phyloP scores from a whole-genome alignment of 1,139 yeast species.

The Citeromyces hawaiiensis region DNA sequence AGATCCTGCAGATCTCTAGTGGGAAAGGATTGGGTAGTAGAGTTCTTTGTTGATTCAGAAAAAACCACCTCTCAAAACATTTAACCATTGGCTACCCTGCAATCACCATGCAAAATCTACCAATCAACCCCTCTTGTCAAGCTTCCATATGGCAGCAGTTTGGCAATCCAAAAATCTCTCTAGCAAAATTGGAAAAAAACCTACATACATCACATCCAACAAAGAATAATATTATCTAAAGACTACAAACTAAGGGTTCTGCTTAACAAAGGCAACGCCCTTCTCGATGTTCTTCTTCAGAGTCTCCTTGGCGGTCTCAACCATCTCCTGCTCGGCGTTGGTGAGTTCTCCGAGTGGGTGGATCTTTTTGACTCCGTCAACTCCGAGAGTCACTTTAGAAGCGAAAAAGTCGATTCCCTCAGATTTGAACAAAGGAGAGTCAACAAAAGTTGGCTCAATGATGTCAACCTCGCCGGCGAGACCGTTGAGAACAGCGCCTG shows the following conservation, averaged over 20 bases:
- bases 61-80: too few relatives aligned
- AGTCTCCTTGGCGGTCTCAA: slow-evolving; percentile 73
- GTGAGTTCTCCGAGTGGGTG: slow-evolving; percentile 48
- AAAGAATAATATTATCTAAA: not conserved
- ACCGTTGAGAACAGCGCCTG: slow-evolving; percentile 76
- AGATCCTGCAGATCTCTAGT: too few relatives aligned
- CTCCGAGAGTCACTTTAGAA: slow-evolving; percentile 80
- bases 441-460: slow-evolving; percentile 71
- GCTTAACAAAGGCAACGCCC: slow-evolving; percentile 49
- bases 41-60: too few relatives aligned
- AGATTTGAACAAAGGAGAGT: slow-evolving; percentile 69
- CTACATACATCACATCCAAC: too few relatives aligned
- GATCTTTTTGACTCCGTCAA: slow-evolving; percentile 75
- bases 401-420: slow-evolving; percentile 91
- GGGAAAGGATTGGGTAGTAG: too few relatives aligned
- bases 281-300: slow-evolving; percentile 62
- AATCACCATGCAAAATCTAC: too few relatives aligned
- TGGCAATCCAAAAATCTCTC: not conserved
- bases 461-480: slow-evolving; percentile 56
- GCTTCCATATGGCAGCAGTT: too few relatives aligned
- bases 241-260: slow-evolving; percentile 17
- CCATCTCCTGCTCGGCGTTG: slow-evolving; percentile 57
- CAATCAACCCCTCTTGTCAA: too few relatives aligned
- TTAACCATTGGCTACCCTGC: too few relatives aligned
- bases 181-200: too few relatives aligned